Conservation (phyloP, 2,329 filamentous ascomycete genomes). For the Catunica adiposa region DNA sequence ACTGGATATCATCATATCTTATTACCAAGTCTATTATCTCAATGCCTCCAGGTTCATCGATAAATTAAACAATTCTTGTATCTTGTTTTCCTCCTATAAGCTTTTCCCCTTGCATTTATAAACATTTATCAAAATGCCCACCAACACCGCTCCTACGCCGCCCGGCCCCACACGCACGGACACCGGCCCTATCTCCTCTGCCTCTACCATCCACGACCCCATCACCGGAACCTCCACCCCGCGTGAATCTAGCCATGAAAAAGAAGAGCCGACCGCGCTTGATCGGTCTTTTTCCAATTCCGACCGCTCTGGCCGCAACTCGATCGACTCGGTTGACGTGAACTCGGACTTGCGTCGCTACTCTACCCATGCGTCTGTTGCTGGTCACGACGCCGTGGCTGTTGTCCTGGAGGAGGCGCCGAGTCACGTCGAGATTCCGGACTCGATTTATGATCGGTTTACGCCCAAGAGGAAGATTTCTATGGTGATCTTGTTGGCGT, state of each 20-base stretch:
- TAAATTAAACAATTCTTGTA: neutral
- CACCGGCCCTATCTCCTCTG: neutral
- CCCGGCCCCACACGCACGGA: neutral
- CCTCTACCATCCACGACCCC: conserved; percentile 2
- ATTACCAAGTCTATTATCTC: neutral
- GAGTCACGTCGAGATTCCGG: conserved; percentile 24
- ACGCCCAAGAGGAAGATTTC: conserved; percentile 43
- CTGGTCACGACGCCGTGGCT: conserved; percentile 12
- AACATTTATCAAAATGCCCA: neutral
- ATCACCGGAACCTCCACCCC: neutral
- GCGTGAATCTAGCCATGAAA: neutral
- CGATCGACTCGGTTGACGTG: conserved; percentile 1
- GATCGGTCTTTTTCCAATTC: neutral
- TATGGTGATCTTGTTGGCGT: conserved; percentile 54
- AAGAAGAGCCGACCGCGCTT: neutral
- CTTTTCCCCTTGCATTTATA: neutral
- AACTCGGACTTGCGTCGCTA: conserved; percentile 8
- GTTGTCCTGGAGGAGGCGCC: conserved; percentile 9
- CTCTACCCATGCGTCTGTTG: conserved; percentile 11
- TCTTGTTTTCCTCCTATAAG: neutral
- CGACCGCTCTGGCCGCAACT: neutral
- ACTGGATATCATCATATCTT: no score
- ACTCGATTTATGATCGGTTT: conserved; percentile 49
- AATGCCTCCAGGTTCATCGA: neutral
- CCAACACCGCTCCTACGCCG: neutral